These are phyloP conservation scores for Leucosporidium yakuticum DNA, from an alignment of 768 basidiomycete genomes.

Conservation along the genomic window DNA sequence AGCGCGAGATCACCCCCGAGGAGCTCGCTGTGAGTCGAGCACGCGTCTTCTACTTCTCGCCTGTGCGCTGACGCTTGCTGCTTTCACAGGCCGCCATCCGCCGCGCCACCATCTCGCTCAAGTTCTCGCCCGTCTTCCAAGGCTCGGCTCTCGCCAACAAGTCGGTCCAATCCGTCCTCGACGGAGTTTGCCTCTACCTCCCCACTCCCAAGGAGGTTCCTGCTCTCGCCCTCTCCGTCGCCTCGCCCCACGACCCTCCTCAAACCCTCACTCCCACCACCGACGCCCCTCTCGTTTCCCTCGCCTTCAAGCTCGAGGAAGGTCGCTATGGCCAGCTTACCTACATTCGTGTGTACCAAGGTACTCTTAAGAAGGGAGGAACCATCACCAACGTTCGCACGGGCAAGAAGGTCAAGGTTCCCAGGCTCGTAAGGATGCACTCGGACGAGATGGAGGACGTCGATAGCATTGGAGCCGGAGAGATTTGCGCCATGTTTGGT, in stretches of 20 bases:
- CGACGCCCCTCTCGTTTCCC: constrained; percentile 69
- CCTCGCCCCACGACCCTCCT: constrained; percentile 48
- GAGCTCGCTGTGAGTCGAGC: constrained; percentile 54
- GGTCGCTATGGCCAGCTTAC: constrained; percentile 95
- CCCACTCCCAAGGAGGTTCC: constrained; percentile 76
- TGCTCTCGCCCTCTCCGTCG: constrained; percentile 75
- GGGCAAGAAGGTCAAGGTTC: constrained; percentile 95
- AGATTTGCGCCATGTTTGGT: constrained; percentile 99
- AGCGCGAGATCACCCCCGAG: constrained; percentile 62
- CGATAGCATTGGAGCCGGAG: constrained; percentile 86
- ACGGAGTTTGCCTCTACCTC: constrained; percentile 92
- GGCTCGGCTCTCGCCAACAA: constrained; percentile 98
- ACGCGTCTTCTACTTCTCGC: background rate
- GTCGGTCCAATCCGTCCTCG: constrained; percentile 83
- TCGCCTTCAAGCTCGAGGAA: constrained; percentile 98
- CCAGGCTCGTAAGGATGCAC: constrained; percentile 93
- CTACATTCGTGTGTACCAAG: constrained; percentile 97
- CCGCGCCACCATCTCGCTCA: constrained; percentile 76
- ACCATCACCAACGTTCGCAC: constrained; percentile 87
- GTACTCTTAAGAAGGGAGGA: constrained; percentile 75
- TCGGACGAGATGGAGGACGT: constrained; percentile 99
- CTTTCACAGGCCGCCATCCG: constrained; percentile 60
- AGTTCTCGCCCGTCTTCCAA: constrained; percentile 93
- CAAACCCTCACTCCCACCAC: constrained; percentile 56
- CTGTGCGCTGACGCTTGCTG: background rate